Conservation (phyloP, 108 stramenopile genomes). For the Bacterosira constricta region DNA sequence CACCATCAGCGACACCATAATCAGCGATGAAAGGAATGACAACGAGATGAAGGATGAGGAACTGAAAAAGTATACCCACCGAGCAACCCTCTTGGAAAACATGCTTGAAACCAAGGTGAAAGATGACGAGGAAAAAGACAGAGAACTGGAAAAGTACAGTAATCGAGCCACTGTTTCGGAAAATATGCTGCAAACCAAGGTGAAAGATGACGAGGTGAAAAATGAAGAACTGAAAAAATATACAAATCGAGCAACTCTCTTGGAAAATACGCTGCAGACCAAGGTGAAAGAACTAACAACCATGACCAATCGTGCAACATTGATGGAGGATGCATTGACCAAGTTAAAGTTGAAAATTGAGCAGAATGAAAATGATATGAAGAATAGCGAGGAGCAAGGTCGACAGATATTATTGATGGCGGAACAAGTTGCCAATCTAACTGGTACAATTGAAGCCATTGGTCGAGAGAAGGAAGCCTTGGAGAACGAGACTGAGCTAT, state of each 20-base stretch:
- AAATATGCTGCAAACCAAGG: slow-evolving; percentile 20
- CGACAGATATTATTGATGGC: neutral
- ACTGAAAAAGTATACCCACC: slow-evolving; percentile 17
- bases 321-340: slow-evolving; percentile 28
- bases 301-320: slow-evolving; percentile 31
- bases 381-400: neutral
- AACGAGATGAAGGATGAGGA: too few species aligned
- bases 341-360: slow-evolving; percentile 3
- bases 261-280: slow-evolving; percentile 19
- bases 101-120: slow-evolving; percentile 27
- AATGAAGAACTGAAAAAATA: slow-evolving; percentile 7
- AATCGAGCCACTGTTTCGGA: slow-evolving; percentile 32
- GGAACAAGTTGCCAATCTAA: slow-evolving; percentile 19
- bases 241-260: slow-evolving; percentile 26
- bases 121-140: too few species aligned
- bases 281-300: slow-evolving; percentile 24
- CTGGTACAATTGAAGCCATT: slow-evolving; percentile 2
- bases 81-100: slow-evolving; percentile 22
- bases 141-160: slow-evolving; percentile 4
- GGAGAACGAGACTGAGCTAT: neutral
- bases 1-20: too few species aligned
- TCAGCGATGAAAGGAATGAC: too few species aligned
- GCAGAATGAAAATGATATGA: neutral
- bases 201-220: too few species aligned
- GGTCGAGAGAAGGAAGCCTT: slow-evolving; percentile 1